A percentile compares a stretch with the other conserved stretches of the same genome.
phyloP scores from a whole-genome alignment of 2,329 filamentous ascomycete species.

The Diaporthe citrichinensis region DNA sequence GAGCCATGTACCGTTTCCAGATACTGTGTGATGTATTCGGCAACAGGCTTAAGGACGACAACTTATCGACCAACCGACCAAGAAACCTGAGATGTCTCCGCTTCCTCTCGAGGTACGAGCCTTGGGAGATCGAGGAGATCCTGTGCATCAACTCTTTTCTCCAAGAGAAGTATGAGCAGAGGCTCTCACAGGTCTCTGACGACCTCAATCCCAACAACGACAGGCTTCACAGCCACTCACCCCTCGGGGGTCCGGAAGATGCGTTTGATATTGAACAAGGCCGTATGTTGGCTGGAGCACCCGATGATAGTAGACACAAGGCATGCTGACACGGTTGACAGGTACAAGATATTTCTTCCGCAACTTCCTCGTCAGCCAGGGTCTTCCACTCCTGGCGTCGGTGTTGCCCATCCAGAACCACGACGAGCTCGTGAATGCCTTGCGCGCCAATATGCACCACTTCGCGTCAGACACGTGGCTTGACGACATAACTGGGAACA shows the following conservation, averaged over 20 bases:
- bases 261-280: background rate
- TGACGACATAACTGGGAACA: conserved; percentile 10
- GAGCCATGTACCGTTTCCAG: conserved; percentile 23
- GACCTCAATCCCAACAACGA: background rate
- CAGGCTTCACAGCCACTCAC: background rate
- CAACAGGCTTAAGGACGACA: background rate
- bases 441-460: background rate
- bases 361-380: conserved; percentile 14
- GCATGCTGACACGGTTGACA: background rate
- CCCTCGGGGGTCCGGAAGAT: background rate
- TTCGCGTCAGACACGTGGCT: background rate
- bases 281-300: background rate
- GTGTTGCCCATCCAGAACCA: background rate
- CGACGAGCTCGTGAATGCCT: background rate
- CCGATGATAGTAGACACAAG: background rate
- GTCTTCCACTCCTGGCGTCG: conserved; percentile 4
- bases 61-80: background rate
- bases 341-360: background rate
- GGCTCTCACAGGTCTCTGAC: background rate
- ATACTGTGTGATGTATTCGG: conserved; percentile 13
- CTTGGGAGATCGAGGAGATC: conserved; percentile 19
- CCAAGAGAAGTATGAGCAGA: background rate
- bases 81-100: background rate
- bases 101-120: conserved; percentile 13
- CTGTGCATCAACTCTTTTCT: conserved; percentile 9